These are phyloP conservation scores for Mollisiaceae sp. DNA, from an alignment of 2,329 filamentous ascomycete genomes.

Conservation along the genomic window DNA sequence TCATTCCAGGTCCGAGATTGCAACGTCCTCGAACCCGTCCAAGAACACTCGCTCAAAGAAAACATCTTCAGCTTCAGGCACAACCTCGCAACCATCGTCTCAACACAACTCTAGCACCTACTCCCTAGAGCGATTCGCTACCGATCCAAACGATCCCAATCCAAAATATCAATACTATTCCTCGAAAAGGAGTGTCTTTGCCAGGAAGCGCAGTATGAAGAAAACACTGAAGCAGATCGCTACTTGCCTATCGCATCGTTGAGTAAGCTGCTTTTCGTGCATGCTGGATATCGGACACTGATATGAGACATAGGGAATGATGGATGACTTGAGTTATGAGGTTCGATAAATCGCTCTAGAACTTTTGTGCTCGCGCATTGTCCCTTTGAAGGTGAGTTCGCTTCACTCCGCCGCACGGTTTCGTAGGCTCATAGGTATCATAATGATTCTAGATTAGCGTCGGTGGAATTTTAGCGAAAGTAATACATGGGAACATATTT, in stretches of 20 bases:
- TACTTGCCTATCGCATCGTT: not conserved
- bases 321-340: not conserved
- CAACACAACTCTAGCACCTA: not conserved
- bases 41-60: not conserved
- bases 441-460: too few species aligned
- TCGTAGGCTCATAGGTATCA: not conserved
- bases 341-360: not conserved
- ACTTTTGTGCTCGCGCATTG: not conserved
- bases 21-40: not conserved
- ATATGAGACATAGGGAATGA: not conserved
- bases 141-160: not conserved
- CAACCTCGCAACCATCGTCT: not conserved
- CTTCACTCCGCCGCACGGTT: not conserved
- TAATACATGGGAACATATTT: too few species aligned
- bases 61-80: not conserved
- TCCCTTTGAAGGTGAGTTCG: not conserved
- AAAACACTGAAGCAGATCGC: not conserved
- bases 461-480: too few species aligned
- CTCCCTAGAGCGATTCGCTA: not conserved
- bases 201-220: not conserved
- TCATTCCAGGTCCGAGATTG: not conserved
- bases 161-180: slow-evolving; percentile 1
- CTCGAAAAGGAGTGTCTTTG: not conserved
- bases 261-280: not conserved
- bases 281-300: not conserved